phyloP scores from a whole-genome alignment of 2,329 filamentous ascomycete species.

The Sporothrix luriei region DNA sequence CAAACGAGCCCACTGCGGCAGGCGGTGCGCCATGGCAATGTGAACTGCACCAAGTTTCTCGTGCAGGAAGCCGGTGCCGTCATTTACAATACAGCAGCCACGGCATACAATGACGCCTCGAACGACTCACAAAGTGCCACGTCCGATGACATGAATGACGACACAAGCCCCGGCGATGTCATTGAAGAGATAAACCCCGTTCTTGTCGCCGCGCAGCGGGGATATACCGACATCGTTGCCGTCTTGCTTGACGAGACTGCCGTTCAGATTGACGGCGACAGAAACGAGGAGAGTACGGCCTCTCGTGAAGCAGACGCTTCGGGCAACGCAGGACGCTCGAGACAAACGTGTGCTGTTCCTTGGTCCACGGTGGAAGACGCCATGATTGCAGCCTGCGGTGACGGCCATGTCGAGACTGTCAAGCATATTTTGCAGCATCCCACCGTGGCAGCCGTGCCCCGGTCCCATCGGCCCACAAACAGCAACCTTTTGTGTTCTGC shows the following conservation, averaged over 20 bases:
- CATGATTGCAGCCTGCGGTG: slow-evolving; percentile 7
- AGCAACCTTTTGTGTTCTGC: background rate
- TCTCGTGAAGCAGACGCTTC: background rate
- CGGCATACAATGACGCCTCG: background rate
- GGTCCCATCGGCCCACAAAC: background rate
- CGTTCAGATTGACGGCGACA: background rate
- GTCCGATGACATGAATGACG: background rate
- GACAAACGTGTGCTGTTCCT: background rate
- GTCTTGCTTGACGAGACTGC: slow-evolving; percentile 1
- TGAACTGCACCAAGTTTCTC: background rate
- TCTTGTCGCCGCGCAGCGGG: background rate
- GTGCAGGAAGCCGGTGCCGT: background rate
- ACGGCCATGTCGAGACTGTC: background rate
- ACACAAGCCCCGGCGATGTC: background rate
- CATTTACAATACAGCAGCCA: background rate
- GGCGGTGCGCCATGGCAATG: slow-evolving; percentile 7
- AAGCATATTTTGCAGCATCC: slow-evolving; percentile 10
- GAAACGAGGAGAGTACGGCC: background rate
- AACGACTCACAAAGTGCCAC: background rate
- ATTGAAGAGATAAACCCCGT: background rate
- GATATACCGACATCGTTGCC: background rate
- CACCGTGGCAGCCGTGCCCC: background rate
- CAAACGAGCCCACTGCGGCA: background rate
- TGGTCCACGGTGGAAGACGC: slow-evolving; percentile 7
- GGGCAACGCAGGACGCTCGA: background rate